Percentiles rank a stretch among this genome's conserved stretches.
These are phyloP conservation scores for Dactylellina haptotyla DNA, from an alignment of 2,329 filamentous ascomycete genomes.

Conservation along the genomic window DNA sequence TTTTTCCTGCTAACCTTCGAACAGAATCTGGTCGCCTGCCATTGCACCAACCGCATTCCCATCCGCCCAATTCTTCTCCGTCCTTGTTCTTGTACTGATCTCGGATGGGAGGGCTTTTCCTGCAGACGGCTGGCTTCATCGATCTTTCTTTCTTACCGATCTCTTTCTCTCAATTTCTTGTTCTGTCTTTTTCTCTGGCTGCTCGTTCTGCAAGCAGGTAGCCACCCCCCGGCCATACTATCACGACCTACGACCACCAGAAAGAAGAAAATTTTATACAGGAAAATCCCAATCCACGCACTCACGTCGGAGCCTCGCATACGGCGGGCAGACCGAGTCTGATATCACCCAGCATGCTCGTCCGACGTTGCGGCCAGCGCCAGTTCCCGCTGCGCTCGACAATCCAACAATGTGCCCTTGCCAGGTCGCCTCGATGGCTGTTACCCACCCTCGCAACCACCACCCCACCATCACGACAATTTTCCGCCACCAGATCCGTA, in stretches of 20 bases:
- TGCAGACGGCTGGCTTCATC: too few relatives aligned
- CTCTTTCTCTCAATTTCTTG: neutral
- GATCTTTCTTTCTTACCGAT: neutral
- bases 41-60: neutral
- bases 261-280: neutral
- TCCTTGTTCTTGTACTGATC: too few relatives aligned
- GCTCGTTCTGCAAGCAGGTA: neutral
- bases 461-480: conserved; percentile 28
- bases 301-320: neutral
- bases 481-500: conserved; percentile 24
- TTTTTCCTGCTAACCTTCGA: conserved; percentile 9
- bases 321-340: neutral
- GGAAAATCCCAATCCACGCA: neutral
- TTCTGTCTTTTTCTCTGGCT: too few relatives aligned
- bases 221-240: neutral
- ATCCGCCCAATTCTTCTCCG: neutral
- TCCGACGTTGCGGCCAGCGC: conserved; percentile 44
- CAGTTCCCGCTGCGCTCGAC: conserved; percentile 48
- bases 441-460: conserved; percentile 1
- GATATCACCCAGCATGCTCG: conserved; percentile 35
- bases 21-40: conserved; percentile 37
- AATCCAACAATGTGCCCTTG: conserved; percentile 36
- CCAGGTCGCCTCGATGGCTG: conserved; percentile 31
- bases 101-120: too few relatives aligned
- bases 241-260: neutral